A percentile compares a stretch with the other conserved stretches of the same genome.
phyloP scores from a whole-genome alignment of 108 stramenopile genomes.

The Schizochytrium sp. region DNA sequence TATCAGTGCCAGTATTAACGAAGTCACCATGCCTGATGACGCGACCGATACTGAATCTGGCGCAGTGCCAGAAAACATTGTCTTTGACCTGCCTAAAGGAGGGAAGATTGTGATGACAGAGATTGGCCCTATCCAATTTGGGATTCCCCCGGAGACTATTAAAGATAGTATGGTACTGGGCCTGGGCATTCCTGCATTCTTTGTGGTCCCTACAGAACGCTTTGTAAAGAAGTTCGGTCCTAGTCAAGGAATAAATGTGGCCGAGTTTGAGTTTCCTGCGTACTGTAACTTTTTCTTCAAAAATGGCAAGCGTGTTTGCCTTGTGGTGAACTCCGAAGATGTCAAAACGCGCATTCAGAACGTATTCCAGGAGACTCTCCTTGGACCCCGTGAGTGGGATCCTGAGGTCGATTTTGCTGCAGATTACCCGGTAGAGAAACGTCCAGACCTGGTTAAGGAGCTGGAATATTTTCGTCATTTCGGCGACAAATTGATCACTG shows the following conservation, averaged over 20 bases:
- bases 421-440: slow-evolving; percentile 82
- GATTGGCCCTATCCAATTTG: slow-evolving; percentile 64
- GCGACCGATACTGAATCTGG: neutral
- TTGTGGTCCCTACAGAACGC: slow-evolving; percentile 64
- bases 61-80: neutral
- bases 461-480: slow-evolving; percentile 85
- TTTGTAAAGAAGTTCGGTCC: slow-evolving; percentile 65
- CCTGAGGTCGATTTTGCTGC: slow-evolving; percentile 80
- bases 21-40: too few relatives aligned
- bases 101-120: slow-evolving; percentile 66
- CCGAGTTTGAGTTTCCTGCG: slow-evolving; percentile 70
- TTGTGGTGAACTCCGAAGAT: slow-evolving; percentile 64
- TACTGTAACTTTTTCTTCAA: slow-evolving; percentile 67
- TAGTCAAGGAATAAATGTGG: slow-evolving; percentile 65
- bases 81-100: slow-evolving; percentile 64
- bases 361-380: slow-evolving; percentile 69
- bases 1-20: too few relatives aligned
- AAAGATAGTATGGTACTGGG: slow-evolving; percentile 68
- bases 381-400: slow-evolving; percentile 64
- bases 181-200: slow-evolving; percentile 65
- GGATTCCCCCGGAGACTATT: slow-evolving; percentile 71
- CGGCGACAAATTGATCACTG: slow-evolving; percentile 83
- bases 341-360: slow-evolving; percentile 63
- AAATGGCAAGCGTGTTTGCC: slow-evolving; percentile 62
- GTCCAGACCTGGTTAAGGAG: slow-evolving; percentile 89